Evolutionary conservation across 768 basidiomycete genomes (phyloP), one percentile per base, ranked within the genome.

Genomic region (Pleurotus tuber-regium): DNA sequence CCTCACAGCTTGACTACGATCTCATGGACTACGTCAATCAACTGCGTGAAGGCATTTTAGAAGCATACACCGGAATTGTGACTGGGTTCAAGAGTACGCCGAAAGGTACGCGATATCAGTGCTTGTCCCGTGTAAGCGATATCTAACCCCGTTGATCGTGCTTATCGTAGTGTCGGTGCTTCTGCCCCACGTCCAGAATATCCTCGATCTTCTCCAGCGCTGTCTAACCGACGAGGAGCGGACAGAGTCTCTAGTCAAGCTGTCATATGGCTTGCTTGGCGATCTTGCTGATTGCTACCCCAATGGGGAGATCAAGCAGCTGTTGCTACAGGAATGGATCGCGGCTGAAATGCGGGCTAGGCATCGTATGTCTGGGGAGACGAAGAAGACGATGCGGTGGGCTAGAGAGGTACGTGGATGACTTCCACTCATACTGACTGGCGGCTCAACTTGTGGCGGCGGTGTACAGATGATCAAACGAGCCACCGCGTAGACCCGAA

Each of bases 61-160:
- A 99, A 67, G 96, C 97, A 2, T 98, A 97, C 62, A 96, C 91
- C 4, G 95, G 96, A 21, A 87, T 99, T 56, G 85, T 98, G 54
- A 87, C 91, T 30, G 94, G 89, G 0, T 73, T 98, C 63, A 95
- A 94, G 75, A 84, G 83, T 60, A 88, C 87, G 1, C 80, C 82
- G 18, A 85, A 92, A 72, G 80, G 92, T 90, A 59, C 53, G 70
- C 35, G n/a, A 18, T 39, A 10, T 44, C 12, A 2, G 42, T 33
- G 28, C 33, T 43, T 11, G 16, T 21, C 40, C 23, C 29, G 14
- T 7, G 40, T 42, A 26, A 31, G 42, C 9, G 26, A 11, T 24
- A 9, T 50, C 36, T 25, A 19, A 60, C 48, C 55, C 11, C 52
- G 56, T 19, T 24, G 63, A 25, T 53, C 21, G 16, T 21, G 14